Conservation (phyloP, 495 filamentous ascomycete species). For the Umbilicaria muhlenbergii region DNA sequence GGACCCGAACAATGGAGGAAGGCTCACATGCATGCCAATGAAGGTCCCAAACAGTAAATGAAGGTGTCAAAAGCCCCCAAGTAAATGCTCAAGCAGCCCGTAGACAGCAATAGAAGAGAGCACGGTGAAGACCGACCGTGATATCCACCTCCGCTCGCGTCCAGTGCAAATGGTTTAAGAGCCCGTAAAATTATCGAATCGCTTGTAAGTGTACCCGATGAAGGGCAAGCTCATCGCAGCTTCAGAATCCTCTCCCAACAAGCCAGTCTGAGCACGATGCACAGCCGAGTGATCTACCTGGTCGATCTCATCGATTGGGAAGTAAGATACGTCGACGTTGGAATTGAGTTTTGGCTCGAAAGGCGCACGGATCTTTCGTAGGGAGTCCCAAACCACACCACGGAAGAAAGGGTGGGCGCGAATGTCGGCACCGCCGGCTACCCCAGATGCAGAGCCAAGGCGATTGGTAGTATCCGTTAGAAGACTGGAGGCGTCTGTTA, state of each 20-base stretch:
- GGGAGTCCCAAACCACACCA: slow-evolving; percentile 80
- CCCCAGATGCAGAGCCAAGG: slow-evolving; percentile 35
- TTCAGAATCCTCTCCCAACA: slow-evolving; percentile 43
- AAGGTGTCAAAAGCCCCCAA: too few relatives aligned
- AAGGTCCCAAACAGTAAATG: too few relatives aligned
- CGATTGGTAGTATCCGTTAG: slow-evolving; percentile 85
- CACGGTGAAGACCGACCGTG: too few relatives aligned
- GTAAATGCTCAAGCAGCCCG: too few relatives aligned
- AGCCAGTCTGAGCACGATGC: slow-evolving; percentile 50
- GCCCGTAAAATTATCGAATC: slow-evolving; percentile 69
- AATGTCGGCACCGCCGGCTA: slow-evolving; percentile 65
- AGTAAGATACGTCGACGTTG: slow-evolving; percentile 93
- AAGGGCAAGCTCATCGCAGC: slow-evolving; percentile 91
- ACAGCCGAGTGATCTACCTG: slow-evolving; percentile 69
- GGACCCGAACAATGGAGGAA: too few relatives aligned
- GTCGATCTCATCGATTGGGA: slow-evolving; percentile 95
- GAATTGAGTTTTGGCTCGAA: slow-evolving; percentile 88
- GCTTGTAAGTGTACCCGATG: slow-evolving; percentile 97
- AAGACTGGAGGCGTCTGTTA: slow-evolving; percentile 37
- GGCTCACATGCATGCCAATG: too few relatives aligned
- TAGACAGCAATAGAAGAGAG: too few relatives aligned
- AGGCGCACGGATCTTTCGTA: slow-evolving; percentile 82
- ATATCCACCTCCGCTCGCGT: too few relatives aligned
- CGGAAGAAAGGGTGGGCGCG: slow-evolving; percentile 92
- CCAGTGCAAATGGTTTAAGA: not conserved